These are phyloP conservation scores for Suillus weaverae DNA, from an alignment of 768 basidiomycete species.

Conservation along the genomic window DNA sequence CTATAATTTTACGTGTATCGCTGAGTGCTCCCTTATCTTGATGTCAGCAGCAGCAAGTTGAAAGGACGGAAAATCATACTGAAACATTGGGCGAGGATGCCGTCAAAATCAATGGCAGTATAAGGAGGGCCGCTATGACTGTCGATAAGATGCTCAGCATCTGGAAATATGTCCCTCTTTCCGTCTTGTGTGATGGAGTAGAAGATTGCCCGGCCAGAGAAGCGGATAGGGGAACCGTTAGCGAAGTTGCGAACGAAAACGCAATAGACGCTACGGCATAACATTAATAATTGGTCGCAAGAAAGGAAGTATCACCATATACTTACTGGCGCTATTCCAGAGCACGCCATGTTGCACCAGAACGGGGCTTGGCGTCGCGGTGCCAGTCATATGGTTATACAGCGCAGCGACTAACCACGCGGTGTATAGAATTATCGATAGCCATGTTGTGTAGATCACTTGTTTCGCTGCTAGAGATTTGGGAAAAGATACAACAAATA, in stretches of 20 bases:
- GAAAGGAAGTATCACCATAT: slow-evolving; percentile 7
- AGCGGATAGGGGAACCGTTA: slow-evolving; percentile 65
- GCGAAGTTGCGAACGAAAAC: slow-evolving; percentile 65
- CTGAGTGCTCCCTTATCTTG: slow-evolving; percentile 10
- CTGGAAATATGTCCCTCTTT: slow-evolving; percentile 57
- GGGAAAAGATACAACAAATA: slow-evolving; percentile 54
- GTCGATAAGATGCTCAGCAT: slow-evolving; percentile 53
- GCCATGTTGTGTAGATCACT: slow-evolving; percentile 54
- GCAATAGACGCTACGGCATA: slow-evolving; percentile 41
- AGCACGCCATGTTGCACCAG: slow-evolving; percentile 47
- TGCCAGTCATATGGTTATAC: slow-evolving; percentile 52
- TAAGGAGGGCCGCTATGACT: slow-evolving; percentile 46
- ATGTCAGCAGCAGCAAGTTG: slow-evolving; percentile 19
- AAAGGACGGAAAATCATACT: slow-evolving; percentile 34
- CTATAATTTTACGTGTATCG: slow-evolving; percentile 9
- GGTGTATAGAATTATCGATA: slow-evolving; percentile 62
- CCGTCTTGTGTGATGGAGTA: slow-evolving; percentile 36
- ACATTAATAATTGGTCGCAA: slow-evolving; percentile 32
- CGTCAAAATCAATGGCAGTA: slow-evolving; percentile 60
- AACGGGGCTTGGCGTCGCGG: slow-evolving; percentile 35
- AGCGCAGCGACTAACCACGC: slow-evolving; percentile 56
- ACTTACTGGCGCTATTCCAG: slow-evolving; percentile 69
- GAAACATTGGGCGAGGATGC: slow-evolving; percentile 44
- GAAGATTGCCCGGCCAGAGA: slow-evolving; percentile 47
- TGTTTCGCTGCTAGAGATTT: slow-evolving; percentile 55